Conservation (phyloP, 805 yeast species). For the Zygotorulaspora danielsina region DNA sequence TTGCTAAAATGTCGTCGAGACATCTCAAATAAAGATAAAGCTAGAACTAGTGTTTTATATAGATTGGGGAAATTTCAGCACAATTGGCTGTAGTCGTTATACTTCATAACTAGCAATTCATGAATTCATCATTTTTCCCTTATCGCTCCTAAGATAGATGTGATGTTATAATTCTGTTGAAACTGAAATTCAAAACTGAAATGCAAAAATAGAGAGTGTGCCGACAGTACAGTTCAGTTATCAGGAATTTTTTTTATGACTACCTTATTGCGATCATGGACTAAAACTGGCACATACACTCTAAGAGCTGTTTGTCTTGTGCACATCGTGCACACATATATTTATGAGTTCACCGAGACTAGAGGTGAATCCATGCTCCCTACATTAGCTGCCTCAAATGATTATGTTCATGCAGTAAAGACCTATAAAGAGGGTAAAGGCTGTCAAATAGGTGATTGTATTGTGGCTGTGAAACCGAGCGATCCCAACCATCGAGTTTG, state of each 20-base stretch:
- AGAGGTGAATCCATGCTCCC: conserved; percentile 96
- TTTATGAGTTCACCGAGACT: conserved; percentile 75
- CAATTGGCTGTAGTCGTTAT: conserved; percentile 7
- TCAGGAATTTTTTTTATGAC: too few species aligned
- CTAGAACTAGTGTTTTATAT: conserved; percentile 5
- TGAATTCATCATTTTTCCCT: background rate
- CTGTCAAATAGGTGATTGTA: conserved; percentile 76
- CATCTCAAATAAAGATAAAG: conserved; percentile 2
- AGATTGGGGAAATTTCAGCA: conserved; percentile 5
- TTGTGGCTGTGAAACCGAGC: conserved; percentile 86
- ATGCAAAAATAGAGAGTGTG: too few species aligned
- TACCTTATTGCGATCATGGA: conserved; percentile 13
- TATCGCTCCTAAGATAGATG: too few species aligned
- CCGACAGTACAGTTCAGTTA: too few species aligned
- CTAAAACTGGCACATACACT: conserved; percentile 44
- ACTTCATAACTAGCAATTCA: background rate
- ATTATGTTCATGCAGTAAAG: conserved; percentile 75
- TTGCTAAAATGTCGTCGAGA: conserved; percentile 2
- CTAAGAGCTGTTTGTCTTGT: conserved; percentile 56
- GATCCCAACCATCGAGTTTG: conserved; percentile 83
- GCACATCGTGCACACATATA: conserved; percentile 63
- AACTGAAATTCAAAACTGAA: too few species aligned
- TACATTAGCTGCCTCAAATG: conserved; percentile 67
- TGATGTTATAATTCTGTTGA: too few species aligned
- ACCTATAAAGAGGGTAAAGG: conserved; percentile 57